These are phyloP conservation scores for Sparassis latifolia DNA, from an alignment of 1,284 basidiomycete species.

Conservation along the genomic window DNA sequence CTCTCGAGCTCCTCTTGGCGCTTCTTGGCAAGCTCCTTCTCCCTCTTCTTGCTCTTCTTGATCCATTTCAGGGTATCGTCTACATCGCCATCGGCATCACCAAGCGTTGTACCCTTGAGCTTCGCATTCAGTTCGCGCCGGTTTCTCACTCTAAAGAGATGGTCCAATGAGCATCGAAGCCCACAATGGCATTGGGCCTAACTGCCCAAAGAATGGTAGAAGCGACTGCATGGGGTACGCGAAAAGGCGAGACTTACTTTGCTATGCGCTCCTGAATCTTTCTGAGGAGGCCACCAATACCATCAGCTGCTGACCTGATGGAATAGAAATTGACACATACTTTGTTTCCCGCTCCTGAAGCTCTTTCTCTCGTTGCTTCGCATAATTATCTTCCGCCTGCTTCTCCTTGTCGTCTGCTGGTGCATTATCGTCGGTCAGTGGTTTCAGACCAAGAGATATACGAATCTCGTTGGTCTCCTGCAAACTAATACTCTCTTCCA, in stretches of 20 bases:
- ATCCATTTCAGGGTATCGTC: conserved; percentile 84
- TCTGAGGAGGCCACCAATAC: conserved; percentile 34
- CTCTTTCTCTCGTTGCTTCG: conserved; percentile 63
- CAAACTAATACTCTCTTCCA: conserved; percentile 87
- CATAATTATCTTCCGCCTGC: conserved; percentile 82
- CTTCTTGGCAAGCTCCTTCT: conserved; percentile 77
- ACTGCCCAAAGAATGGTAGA: conserved; percentile 38
- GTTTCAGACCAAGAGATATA: conserved; percentile 90
- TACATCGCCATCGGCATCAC: conserved; percentile 67
- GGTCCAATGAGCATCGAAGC: conserved; percentile 39
- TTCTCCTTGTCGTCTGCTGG: conserved; percentile 68
- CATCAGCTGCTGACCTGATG: neutral
- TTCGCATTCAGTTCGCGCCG: conserved; percentile 84
- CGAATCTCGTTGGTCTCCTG: conserved; percentile 99
- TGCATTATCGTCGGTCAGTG: conserved; percentile 73
- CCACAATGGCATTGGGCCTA: conserved; percentile 16
- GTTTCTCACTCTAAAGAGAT: conserved; percentile 74
- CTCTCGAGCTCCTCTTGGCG: conserved; percentile 74
- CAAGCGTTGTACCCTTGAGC: conserved; percentile 87
- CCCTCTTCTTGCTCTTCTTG: conserved; percentile 81
- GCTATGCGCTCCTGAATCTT: conserved; percentile 75
- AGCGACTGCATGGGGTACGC: conserved; percentile 32
- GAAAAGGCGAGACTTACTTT: conserved; percentile 64
- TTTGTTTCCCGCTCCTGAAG: conserved; percentile 70
- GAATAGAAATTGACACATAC: conserved; percentile 35